Conservation (phyloP, 1,139 yeast species). For the Diutina rugosa region DNA sequence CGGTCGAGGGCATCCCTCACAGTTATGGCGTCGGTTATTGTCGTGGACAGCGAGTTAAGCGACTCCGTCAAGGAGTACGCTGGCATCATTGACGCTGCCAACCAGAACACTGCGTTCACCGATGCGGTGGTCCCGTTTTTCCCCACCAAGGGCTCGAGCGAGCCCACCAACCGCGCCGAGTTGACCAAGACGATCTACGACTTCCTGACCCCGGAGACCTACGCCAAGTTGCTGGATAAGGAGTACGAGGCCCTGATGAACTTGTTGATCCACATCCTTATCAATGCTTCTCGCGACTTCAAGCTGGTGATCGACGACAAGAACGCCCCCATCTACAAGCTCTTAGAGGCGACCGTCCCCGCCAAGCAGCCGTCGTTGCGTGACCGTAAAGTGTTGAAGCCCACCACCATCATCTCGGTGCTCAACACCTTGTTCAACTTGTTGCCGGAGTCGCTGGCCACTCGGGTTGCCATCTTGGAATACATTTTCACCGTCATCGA, state of each 20-base stretch:
- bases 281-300: conserved; percentile 15
- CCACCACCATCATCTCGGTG: conserved; percentile 29
- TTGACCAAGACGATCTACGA: conserved; percentile 16
- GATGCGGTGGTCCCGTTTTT: conserved; percentile 14
- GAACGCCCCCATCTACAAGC: conserved; percentile 17
- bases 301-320: conserved; percentile 16
- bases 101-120: conserved; percentile 17
- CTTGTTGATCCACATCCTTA: conserved; percentile 24
- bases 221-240: conserved; percentile 10
- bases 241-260: conserved; percentile 23
- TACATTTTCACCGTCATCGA: conserved; percentile 21
- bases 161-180: conserved; percentile 22
- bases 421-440: conserved; percentile 33
- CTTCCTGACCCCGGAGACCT: conserved; percentile 13
- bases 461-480: conserved; percentile 20
- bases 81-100: conserved; percentile 23
- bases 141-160: conserved; percentile 21
- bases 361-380: conserved; percentile 28
- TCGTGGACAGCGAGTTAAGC: conserved; percentile 31
- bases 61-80: conserved; percentile 30
- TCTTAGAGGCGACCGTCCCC: conserved; percentile 23
- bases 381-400: conserved; percentile 33
- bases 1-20: conserved; percentile 3
- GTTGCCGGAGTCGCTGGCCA: conserved; percentile 20
- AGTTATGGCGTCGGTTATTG: conserved; percentile 31